Evolutionary conservation across 306 rosid genomes (phyloP), one percentile per base, ranked within the genome.

Genomic region (Oemleria cerasiformis): DNA sequence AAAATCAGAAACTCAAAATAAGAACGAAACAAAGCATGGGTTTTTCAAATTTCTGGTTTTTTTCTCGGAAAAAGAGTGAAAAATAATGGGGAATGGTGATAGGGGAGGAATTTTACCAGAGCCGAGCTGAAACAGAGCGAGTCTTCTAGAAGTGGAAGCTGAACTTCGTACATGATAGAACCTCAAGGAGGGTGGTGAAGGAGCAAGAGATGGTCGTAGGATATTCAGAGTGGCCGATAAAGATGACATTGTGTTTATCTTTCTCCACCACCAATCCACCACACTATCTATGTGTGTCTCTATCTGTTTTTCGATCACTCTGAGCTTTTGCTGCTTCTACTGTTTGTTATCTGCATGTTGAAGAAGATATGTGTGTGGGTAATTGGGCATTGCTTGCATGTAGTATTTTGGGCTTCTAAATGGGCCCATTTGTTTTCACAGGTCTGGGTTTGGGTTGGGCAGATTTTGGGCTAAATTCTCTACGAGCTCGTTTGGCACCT

Each of bases 51-150:
- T 43, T 70, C 15, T 25, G 2, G 7, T 4, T 12, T 17, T 42
- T 69, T 14, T 43, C 6, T 16, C 3, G 3, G 23, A 10, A 57
- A 59, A 8, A 20, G 14, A 56, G 15, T 12, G 16, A 70, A 55
- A 72, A 7, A 67, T n/a, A 8, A 36, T 7, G 55, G 30, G 0
- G 44, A 8, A 36, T 7, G 55, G 30, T 0, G 44, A 39, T 14
- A 10, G 9, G 41, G 12, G 23, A 19, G 69, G 25, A 47, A n/a
- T 77, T 48, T 48, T 82, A 84, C 95, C 89, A 63, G 80, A 78
- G 72, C 79, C 77, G 8, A 80, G 80, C 49, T 80, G 87, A 64
- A 82, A 68, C 54, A 76, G 73, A 73, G 84, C 69, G 78, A 86
- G 67, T 48, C 85, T 79, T 38, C 85, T 77, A 74, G 89, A 80